A percentile compares a stretch with the other conserved stretches of the same genome.
These are phyloP conservation scores for Leccinum ochraceum DNA, from an alignment of 768 basidiomycete genomes.

Conservation along the genomic window DNA sequence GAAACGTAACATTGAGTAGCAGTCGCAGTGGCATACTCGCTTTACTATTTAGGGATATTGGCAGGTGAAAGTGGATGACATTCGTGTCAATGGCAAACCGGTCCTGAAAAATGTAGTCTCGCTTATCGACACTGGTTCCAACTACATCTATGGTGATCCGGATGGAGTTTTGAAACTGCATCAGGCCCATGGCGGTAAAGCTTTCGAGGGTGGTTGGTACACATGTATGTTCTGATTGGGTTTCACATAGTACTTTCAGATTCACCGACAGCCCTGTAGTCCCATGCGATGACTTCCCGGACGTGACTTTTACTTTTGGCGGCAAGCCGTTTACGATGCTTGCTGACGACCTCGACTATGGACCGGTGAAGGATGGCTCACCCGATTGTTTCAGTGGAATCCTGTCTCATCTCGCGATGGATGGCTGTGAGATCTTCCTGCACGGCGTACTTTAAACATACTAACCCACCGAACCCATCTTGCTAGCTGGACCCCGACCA, in stretches of 20 bases:
- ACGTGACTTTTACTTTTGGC: too few relatives aligned
- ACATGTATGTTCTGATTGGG: background rate
- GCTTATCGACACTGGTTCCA: background rate
- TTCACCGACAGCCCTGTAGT: too few relatives aligned
- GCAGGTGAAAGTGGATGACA: background rate
- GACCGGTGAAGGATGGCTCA: too few relatives aligned
- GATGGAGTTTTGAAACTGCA: background rate
- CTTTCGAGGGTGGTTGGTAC: background rate
- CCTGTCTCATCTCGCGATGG: background rate
- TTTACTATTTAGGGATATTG: background rate
- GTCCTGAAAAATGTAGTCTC: background rate
- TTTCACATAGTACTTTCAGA: too few relatives aligned
- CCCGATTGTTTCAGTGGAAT: too few relatives aligned
- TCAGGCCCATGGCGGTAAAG: background rate
- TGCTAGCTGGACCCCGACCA: too few relatives aligned
- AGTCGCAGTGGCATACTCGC: background rate
- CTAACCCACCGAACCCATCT: too few relatives aligned
- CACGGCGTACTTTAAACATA: too few relatives aligned
- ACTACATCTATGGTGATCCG: background rate
- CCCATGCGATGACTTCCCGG: too few relatives aligned
- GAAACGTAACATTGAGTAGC: background rate
- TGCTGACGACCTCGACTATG: too few relatives aligned
- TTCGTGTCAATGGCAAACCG: background rate
- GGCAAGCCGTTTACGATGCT: too few relatives aligned
- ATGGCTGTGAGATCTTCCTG: background rate